Percentiles rank a stretch among this genome's conserved stretches.
Conservation (phyloP, 352 stramenopile genomes). For the Globisporangium yorkense region DNA sequence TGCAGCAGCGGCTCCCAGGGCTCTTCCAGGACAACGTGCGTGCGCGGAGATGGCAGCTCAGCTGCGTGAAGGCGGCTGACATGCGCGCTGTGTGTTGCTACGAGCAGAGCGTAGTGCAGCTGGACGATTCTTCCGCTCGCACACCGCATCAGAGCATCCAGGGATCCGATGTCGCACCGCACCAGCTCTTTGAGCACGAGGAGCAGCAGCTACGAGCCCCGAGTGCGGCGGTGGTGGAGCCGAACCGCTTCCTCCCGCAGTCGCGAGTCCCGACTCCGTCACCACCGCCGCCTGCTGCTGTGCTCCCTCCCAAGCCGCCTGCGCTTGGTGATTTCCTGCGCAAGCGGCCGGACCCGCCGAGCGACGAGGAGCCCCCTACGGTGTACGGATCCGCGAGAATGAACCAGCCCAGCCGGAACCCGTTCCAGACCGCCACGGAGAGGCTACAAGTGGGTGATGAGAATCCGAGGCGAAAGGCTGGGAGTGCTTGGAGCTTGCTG, state of each 20-base stretch:
- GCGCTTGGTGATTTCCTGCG: constrained; percentile 33
- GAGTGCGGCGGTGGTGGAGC: background rate
- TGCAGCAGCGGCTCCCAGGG: constrained; percentile 32
- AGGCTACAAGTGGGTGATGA: constrained; percentile 40
- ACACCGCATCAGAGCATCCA: background rate
- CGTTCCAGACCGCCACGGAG: constrained; percentile 68
- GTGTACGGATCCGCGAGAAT: constrained; percentile 8
- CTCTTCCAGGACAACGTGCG: constrained; percentile 36
- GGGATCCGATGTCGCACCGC: background rate
- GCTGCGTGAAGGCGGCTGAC: background rate
- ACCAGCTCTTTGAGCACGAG: background rate
- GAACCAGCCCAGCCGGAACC: constrained; percentile 20
- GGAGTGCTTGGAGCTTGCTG: background rate
- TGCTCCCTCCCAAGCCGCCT: constrained; percentile 10
- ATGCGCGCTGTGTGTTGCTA: background rate
- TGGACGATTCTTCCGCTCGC: no score
- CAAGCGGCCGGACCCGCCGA: constrained; percentile 18
- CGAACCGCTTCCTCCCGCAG: background rate
- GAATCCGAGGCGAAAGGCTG: background rate
- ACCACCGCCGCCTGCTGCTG: background rate
- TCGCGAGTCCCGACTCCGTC: background rate
- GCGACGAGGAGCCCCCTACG: constrained; percentile 8
- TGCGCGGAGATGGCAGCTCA: background rate
- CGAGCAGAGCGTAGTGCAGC: background rate
- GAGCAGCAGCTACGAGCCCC: background rate